These are phyloP conservation scores for Isabelozyma gotoi DNA, from an alignment of 805 yeast genomes.

Conservation along the genomic window DNA sequence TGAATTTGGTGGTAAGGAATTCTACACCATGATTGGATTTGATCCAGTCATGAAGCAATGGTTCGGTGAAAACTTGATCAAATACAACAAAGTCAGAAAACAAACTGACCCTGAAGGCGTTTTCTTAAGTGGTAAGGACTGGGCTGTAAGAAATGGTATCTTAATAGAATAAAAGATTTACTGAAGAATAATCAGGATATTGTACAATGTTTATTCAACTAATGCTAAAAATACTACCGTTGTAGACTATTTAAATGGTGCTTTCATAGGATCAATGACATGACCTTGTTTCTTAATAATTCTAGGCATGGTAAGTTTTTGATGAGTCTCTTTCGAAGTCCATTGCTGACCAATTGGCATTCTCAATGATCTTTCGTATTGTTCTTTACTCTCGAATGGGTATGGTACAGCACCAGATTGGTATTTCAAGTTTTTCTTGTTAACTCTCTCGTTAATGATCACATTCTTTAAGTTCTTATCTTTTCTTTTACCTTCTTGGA, in stretches of 20 bases:
- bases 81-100: constrained; percentile 62
- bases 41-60: constrained; percentile 66
- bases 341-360: constrained; percentile 98
- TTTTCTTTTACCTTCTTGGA: constrained; percentile 64
- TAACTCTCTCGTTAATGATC: constrained; percentile 82
- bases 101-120: constrained; percentile 80
- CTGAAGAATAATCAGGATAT: neutral
- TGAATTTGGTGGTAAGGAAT: constrained; percentile 45
- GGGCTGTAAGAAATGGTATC: constrained; percentile 84
- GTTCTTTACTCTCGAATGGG: constrained; percentile 91
- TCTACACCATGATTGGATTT: constrained; percentile 79
- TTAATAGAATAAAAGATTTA: constrained; percentile 25
- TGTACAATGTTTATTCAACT: neutral
- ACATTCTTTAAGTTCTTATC: constrained; percentile 79
- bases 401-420: constrained; percentile 90
- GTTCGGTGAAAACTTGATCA: constrained; percentile 70
- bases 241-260: constrained; percentile 60
- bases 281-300: constrained; percentile 83
- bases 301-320: constrained; percentile 84
- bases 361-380: constrained; percentile 88
- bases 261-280: constrained; percentile 87
- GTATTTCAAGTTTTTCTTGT: constrained; percentile 82
- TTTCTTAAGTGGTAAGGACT: constrained; percentile 71
- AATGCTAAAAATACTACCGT: too few species aligned
- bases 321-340: constrained; percentile 86